Evolutionary conservation across 768 basidiomycete genomes (phyloP).

Genomic region (Suillus sp.): DNA sequence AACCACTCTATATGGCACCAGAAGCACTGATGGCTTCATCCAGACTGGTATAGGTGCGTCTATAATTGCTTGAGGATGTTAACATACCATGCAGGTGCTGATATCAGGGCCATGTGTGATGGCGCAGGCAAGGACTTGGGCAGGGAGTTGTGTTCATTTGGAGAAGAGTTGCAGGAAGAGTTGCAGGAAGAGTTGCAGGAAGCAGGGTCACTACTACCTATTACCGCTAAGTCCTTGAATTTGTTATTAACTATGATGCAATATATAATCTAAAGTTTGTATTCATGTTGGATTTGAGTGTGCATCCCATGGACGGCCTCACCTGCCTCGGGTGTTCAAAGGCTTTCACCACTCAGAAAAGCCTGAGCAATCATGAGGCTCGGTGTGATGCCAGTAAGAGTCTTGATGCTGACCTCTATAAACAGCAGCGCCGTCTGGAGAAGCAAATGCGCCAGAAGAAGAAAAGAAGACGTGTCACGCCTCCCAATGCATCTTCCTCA

Average conservation of each 20-base stretch:
- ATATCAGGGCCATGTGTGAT: too few relatives aligned
- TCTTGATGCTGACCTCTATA: constrained; percentile 2
- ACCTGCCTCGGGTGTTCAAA: constrained; percentile 3
- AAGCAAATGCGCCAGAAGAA: neutral
- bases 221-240: neutral
- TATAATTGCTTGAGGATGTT: too few relatives aligned
- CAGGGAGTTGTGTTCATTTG: neutral
- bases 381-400: neutral
- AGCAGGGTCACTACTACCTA: neutral
- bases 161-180: neutral
- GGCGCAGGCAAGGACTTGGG: too few relatives aligned
- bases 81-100: too few relatives aligned
- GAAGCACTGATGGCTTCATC: too few relatives aligned
- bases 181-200: too few relatives aligned
- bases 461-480: neutral
- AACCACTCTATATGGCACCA: too few relatives aligned
- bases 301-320: constrained; percentile 1
- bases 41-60: too few relatives aligned
- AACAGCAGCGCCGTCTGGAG: neutral
- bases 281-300: neutral
- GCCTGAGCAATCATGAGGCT: constrained; percentile 1
- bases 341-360: constrained; percentile 1
- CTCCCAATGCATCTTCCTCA: neutral
- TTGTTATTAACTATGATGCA: neutral
- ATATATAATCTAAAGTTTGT: neutral